phyloP scores from a whole-genome alignment of 192 early-diverging fungal genomes.

The Funneliformis mosseae region DNA sequence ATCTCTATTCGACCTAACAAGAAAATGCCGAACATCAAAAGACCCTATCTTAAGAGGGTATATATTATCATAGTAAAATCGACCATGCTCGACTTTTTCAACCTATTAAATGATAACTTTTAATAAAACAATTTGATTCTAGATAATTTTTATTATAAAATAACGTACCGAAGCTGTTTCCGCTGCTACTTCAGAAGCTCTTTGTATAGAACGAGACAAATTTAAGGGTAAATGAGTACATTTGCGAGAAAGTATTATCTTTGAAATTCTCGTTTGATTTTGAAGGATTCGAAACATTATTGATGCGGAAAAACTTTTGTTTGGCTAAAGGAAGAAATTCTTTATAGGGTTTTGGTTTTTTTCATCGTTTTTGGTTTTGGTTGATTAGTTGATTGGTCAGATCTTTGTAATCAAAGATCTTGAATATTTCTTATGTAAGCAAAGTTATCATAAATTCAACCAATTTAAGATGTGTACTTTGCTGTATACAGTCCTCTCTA shows the following conservation, averaged over 20 bases:
- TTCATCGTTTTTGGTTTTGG: no score
- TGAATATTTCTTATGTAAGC: no score
- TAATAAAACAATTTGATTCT: not conserved
- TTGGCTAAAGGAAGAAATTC: no score
- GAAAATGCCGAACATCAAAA: slow-evolving; percentile 48
- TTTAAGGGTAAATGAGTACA: not conserved
- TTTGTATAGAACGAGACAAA: not conserved
- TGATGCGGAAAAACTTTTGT: no score
- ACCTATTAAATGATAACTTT: not conserved
- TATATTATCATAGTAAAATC: slow-evolving; percentile 49
- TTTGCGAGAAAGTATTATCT: not conserved
- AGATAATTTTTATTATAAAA: not conserved
- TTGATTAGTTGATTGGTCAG: no score
- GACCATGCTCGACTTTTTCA: slow-evolving; percentile 29
- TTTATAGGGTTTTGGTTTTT: no score
- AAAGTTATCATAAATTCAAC: no score
- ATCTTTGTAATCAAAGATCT: no score
- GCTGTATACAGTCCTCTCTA: no score
- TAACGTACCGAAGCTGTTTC: not conserved
- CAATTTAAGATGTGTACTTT: no score
- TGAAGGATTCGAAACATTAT: not conserved
- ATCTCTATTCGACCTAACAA: slow-evolving; percentile 41
- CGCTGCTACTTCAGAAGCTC: not conserved
- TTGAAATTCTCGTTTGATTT: not conserved
- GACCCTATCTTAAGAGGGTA: slow-evolving; percentile 50